phyloP scores from a whole-genome alignment of 352 stramenopile species.

The Phytophthora pseudosyringae region DNA sequence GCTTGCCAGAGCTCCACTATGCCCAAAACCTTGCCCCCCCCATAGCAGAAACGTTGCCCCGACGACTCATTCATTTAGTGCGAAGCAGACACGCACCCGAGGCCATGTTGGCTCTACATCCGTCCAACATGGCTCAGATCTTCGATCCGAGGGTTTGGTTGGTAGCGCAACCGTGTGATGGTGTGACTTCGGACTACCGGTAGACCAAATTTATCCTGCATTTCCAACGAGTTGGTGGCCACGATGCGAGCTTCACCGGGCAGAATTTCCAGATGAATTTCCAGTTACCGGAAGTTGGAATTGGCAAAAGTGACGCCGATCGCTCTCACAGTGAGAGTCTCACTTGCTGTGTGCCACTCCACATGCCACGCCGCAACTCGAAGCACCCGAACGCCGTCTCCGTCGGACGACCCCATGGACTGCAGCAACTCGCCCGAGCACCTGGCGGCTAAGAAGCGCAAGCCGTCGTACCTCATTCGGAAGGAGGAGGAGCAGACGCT shows the following conservation, averaged over 20 bases:
- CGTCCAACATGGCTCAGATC: no score
- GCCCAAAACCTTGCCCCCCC: no score
- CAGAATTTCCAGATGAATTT: neutral
- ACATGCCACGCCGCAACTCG: neutral
- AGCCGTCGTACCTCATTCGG: slow-evolving; percentile 29
- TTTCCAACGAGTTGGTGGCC: slow-evolving; percentile 12
- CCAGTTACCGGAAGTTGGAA: neutral
- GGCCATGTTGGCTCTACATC: no score
- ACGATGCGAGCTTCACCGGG: neutral
- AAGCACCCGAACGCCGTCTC: neutral
- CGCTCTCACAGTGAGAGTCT: no score
- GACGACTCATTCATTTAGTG: no score
- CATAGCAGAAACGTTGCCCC: no score
- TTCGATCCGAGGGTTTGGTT: no score
- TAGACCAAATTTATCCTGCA: slow-evolving; percentile 28
- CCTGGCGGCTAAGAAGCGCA: slow-evolving; percentile 14
- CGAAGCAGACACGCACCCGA: no score
- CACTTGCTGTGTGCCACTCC: no score
- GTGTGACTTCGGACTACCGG: no score
- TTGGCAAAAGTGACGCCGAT: neutral
- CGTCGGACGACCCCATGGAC: neutral
- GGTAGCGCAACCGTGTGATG: no score
- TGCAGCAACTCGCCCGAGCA: slow-evolving; percentile 2
- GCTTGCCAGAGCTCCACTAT: no score
- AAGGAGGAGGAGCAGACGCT: slow-evolving; percentile 17